These are phyloP conservation scores for Mollisia scopiformis DNA, from an alignment of 2,329 filamentous ascomycete species.

Conservation along the genomic window DNA sequence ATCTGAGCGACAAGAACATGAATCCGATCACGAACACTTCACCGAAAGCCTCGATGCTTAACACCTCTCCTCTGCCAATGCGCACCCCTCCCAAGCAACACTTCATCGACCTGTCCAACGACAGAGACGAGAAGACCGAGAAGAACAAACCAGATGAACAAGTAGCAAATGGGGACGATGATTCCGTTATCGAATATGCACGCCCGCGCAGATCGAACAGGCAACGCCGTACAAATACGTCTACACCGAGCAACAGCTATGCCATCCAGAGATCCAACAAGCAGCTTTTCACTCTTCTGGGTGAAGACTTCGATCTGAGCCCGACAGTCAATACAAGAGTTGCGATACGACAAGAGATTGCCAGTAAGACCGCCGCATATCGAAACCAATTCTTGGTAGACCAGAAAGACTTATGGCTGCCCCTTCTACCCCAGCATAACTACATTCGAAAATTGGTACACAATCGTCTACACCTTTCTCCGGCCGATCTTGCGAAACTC, in stretches of 20 bases:
- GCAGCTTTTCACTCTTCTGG: not conserved
- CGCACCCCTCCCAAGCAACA: slow-evolving; percentile 12
- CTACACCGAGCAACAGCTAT: not conserved
- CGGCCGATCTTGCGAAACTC: slow-evolving; percentile 26
- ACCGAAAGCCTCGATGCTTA: not conserved
- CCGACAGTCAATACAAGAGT: slow-evolving; percentile 30
- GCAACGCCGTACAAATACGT: not conserved
- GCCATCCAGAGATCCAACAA: not conserved
- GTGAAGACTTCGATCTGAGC: slow-evolving; percentile 17
- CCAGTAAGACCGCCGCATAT: slow-evolving; percentile 31
- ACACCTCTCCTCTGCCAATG: not conserved
- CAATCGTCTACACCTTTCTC: slow-evolving; percentile 28
- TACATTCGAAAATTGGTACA: slow-evolving; percentile 37
- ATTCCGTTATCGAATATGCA: not conserved
- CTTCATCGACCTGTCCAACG: not conserved
- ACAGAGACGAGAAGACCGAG: not conserved
- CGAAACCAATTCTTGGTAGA: slow-evolving; percentile 38
- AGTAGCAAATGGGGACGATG: slow-evolving; percentile 12
- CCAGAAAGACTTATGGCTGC: slow-evolving; percentile 38
- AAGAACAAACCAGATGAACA: slow-evolving; percentile 2
- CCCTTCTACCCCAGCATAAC: slow-evolving; percentile 37
- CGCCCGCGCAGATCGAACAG: not conserved
- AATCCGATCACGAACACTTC: slow-evolving; percentile 3
- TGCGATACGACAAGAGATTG: slow-evolving; percentile 35
- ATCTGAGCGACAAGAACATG: slow-evolving; percentile 5